phyloP scores from a whole-genome alignment of 2,329 filamentous ascomycete genomes.

The Epichloe sp. region DNA sequence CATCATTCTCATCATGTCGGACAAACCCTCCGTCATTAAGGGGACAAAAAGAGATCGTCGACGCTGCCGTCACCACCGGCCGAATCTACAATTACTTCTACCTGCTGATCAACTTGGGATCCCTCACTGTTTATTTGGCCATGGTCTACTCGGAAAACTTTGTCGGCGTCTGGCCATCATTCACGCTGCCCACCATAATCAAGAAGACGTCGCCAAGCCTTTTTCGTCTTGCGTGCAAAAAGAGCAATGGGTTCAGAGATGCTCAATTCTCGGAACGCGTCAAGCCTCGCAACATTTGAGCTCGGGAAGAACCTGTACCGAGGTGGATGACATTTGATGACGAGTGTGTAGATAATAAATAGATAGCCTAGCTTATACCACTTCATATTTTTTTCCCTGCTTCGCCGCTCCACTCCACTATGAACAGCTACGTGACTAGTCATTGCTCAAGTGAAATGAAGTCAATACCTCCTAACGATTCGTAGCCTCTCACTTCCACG shows the following conservation, averaged over 20 bases:
- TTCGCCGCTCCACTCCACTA: too few relatives aligned
- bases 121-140: slow-evolving; percentile 46
- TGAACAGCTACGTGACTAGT: too few relatives aligned
- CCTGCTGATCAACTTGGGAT: slow-evolving; percentile 58
- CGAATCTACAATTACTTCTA: slow-evolving; percentile 61
- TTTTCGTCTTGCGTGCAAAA: slow-evolving; percentile 38
- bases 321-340: slow-evolving; percentile 70
- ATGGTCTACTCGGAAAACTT: slow-evolving; percentile 66
- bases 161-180: slow-evolving; percentile 63
- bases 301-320: slow-evolving; percentile 35
- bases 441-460: too few relatives aligned
- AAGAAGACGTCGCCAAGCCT: neutral
- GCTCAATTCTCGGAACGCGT: slow-evolving; percentile 43
- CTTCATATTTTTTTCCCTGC: too few relatives aligned
- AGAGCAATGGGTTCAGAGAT: slow-evolving; percentile 36
- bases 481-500: too few relatives aligned
- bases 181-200: slow-evolving; percentile 47
- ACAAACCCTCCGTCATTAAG: slow-evolving; percentile 51
- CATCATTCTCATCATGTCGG: slow-evolving; percentile 50
- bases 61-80: slow-evolving; percentile 47
- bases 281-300: slow-evolving; percentile 50
- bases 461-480: too few relatives aligned
- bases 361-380: too few relatives aligned
- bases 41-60: slow-evolving; percentile 48
- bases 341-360: slow-evolving; percentile 16